These are phyloP conservation scores for Trichoderma atroviride DNA, from an alignment of 2,329 filamentous ascomycete species.

Conservation along the genomic window DNA sequence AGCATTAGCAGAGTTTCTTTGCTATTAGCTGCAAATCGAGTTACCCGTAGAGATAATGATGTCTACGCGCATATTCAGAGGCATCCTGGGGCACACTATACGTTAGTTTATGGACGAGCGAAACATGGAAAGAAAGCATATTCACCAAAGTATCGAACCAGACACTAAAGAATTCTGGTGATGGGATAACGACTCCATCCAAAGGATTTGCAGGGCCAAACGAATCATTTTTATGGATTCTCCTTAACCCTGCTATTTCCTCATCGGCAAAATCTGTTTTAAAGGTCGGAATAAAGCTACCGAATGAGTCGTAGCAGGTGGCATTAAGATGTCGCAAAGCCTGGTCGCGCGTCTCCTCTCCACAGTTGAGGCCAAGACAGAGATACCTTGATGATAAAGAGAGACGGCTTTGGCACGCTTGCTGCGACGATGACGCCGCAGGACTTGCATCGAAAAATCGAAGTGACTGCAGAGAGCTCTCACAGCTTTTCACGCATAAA, in stretches of 20 bases:
- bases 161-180: constrained; percentile 37
- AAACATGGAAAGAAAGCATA: neutral
- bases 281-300: neutral
- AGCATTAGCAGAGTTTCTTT: constrained; percentile 8
- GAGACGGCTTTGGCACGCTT: constrained; percentile 15
- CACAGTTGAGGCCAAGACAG: constrained; percentile 18
- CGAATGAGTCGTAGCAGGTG: constrained; percentile 16
- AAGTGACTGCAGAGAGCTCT: neutral
- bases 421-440: neutral
- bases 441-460: neutral
- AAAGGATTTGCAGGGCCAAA: constrained; percentile 27
- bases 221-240: constrained; percentile 37
- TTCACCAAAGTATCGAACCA: constrained; percentile 46
- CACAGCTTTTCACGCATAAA: constrained; percentile 3
- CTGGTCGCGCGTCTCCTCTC: neutral
- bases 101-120: neutral
- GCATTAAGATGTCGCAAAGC: constrained; percentile 15
- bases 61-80: constrained; percentile 38
- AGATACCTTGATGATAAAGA: constrained; percentile 25
- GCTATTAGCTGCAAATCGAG: accelerated
- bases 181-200: constrained; percentile 41
- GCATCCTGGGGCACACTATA: constrained; percentile 37
- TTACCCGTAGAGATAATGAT: constrained; percentile 46
- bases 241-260: constrained; percentile 37
- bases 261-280: constrained; percentile 39